phyloP scores from a whole-genome alignment of 192 early-diverging fungal species.

The Powellomyces hirtus region DNA sequence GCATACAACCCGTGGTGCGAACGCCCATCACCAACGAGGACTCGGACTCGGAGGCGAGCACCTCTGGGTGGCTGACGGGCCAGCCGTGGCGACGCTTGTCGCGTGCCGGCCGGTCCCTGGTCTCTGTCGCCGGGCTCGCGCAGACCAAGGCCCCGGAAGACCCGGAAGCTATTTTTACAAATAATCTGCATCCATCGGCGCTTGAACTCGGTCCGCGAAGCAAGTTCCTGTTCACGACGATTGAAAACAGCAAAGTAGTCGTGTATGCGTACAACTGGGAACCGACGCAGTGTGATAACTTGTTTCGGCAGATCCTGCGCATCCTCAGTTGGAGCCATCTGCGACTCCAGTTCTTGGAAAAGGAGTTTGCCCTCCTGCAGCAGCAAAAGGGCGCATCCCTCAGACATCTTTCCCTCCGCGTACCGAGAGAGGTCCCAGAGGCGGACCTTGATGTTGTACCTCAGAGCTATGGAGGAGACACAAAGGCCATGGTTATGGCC shows the following conservation, averaged over 20 bases:
- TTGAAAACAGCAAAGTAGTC: constrained; percentile 29
- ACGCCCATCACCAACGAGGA: too few species aligned
- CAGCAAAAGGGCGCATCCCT: not conserved
- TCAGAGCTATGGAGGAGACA: constrained; percentile 15
- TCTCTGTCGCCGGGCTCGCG: not conserved
- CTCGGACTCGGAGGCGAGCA: constrained; percentile 4
- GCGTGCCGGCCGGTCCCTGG: not conserved
- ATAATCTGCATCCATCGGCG: constrained; percentile 27
- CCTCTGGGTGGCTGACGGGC: not conserved
- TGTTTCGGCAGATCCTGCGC: constrained; percentile 40
- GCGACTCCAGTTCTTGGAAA: constrained; percentile 41
- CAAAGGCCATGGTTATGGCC: constrained; percentile 17
- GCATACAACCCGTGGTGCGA: too few species aligned
- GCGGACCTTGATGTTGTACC: not conserved
- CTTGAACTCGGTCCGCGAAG: constrained; percentile 29
- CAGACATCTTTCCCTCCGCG: not conserved
- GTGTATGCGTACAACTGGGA: constrained; percentile 46
- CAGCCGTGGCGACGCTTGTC: constrained; percentile 6
- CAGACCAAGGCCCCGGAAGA: too few species aligned
- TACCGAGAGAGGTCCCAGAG: not conserved
- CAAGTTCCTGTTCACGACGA: constrained; percentile 40
- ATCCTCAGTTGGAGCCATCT: constrained; percentile 53
- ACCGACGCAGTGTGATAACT: constrained; percentile 20
- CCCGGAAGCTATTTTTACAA: too few species aligned
- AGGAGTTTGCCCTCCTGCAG: constrained; percentile 16